phyloP scores from a whole-genome alignment of 352 stramenopile genomes.

The Phytophthora crassamura region DNA sequence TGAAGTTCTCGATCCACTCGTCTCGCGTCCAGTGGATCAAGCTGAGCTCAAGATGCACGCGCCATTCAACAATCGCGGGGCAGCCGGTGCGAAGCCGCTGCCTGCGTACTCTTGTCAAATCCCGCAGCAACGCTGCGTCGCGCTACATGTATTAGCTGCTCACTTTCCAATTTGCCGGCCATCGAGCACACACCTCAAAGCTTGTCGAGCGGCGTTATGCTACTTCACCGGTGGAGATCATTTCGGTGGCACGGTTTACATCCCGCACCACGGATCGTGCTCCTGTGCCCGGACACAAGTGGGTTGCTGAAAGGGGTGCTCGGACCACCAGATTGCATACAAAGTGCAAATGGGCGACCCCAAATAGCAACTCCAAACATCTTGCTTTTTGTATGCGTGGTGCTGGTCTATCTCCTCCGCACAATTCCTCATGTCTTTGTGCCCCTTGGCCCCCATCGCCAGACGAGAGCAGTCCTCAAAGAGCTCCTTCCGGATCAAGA shows the following conservation, averaged over 20 bases:
- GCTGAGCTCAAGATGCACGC: not conserved
- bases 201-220: not conserved
- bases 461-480: conserved; percentile 44
- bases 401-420: conserved; percentile 26
- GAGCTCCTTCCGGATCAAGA: conserved; percentile 39
- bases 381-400: not conserved
- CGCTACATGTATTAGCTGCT: not conserved
- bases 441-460: conserved; percentile 22
- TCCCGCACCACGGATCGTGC: conserved; percentile 4
- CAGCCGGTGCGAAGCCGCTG: conserved; percentile 13
- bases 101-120: conserved; percentile 23
- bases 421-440: conserved; percentile 42
- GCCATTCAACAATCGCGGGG: conserved; percentile 43
- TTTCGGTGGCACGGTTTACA: conserved; percentile 20
- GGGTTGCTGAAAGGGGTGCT: conserved; percentile 23
- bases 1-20: too few species aligned
- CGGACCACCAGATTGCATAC: conserved; percentile 24
- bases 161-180: conserved; percentile 29
- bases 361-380: conserved; percentile 1
- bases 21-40: too few species aligned
- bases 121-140: conserved; percentile 16
- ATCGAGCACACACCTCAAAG: not conserved
- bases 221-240: not conserved
- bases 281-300: conserved; percentile 10
- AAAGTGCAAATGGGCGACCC: conserved; percentile 3